Evolutionary conservation across 2,329 filamentous ascomycete species (phyloP).

Genomic region (Diaporthe helianthi): DNA sequence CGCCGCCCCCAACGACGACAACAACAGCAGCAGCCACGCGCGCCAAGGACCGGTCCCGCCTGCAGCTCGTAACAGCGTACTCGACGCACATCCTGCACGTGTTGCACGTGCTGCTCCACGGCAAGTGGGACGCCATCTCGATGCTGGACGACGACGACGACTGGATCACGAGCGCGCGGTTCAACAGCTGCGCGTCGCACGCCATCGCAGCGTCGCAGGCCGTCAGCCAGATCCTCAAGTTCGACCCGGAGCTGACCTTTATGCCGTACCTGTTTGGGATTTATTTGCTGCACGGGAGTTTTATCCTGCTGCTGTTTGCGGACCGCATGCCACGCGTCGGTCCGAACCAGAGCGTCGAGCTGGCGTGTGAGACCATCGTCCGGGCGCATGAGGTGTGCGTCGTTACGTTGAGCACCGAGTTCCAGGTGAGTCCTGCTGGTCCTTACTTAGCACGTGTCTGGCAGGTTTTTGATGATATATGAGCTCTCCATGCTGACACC

Average conservation of each 20-base stretch:
- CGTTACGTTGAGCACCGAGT: slow-evolving; percentile 57
- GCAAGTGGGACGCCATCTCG: slow-evolving; percentile 57
- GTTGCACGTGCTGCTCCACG: slow-evolving; percentile 54
- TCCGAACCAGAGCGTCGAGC: slow-evolving; percentile 52
- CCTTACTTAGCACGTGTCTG: too few relatives aligned
- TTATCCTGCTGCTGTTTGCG: slow-evolving; percentile 56
- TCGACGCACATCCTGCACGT: slow-evolving; percentile 56
- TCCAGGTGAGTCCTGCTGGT: slow-evolving; percentile 46
- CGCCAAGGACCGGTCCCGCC: slow-evolving; percentile 41
- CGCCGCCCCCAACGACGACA: not conserved
- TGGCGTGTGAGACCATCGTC: slow-evolving; percentile 58
- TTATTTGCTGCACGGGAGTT: slow-evolving; percentile 58
- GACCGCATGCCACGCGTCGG: slow-evolving; percentile 57
- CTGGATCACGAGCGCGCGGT: slow-evolving; percentile 55
- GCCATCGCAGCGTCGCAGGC: slow-evolving; percentile 55
- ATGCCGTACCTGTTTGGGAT: slow-evolving; percentile 62
- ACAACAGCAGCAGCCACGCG: not conserved
- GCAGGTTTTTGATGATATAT: not conserved
- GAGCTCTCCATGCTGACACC: not conserved
- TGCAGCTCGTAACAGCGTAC: slow-evolving; percentile 53
- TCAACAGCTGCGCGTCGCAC: slow-evolving; percentile 54
- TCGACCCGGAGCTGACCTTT: slow-evolving; percentile 58
- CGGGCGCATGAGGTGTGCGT: slow-evolving; percentile 59
- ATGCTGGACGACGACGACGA: slow-evolving; percentile 57
- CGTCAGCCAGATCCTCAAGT: slow-evolving; percentile 52